Evolutionary conservation across 2,329 filamentous ascomycete species (phyloP).

Genomic region (Diplodia seriata): DNA sequence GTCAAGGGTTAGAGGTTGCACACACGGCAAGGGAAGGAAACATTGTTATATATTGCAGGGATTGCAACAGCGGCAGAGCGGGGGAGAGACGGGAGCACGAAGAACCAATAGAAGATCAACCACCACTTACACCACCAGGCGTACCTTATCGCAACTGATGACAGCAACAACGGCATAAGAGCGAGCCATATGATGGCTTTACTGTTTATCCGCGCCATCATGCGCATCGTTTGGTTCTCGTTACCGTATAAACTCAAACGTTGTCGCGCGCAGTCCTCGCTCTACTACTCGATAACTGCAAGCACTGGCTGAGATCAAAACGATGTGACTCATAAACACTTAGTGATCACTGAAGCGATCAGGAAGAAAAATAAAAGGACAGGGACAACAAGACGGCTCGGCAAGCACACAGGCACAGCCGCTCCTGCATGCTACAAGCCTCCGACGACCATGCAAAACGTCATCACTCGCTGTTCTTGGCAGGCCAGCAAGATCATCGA

Average conservation of each 20-base stretch:
- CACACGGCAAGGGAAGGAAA: not conserved
- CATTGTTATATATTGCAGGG: slow-evolving; percentile 13
- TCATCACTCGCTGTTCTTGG: slow-evolving; percentile 10
- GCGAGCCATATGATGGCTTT: not conserved
- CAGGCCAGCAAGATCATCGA: slow-evolving; percentile 1
- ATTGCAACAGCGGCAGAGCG: slow-evolving; percentile 1
- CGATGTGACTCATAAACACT: not conserved
- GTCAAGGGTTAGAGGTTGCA: no score
- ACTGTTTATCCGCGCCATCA: not conserved
- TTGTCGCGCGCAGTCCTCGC: no score
- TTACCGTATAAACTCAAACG: no score
- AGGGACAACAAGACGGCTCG: not conserved
- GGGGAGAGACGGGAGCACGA: not conserved
- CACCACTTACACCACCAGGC: slow-evolving; percentile 14
- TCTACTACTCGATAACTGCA: not conserved
- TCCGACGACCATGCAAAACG: not conserved
- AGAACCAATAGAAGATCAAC: not conserved
- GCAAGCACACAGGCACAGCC: not conserved
- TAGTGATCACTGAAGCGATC: not conserved
- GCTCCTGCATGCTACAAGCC: not conserved
- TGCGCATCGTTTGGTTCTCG: not conserved
- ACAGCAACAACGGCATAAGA: slow-evolving; percentile 12
- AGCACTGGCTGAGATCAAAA: not conserved
- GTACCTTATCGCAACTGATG: slow-evolving; percentile 9
- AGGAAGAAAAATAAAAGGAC: no score